A percentile compares a stretch with the other conserved stretches of the same genome.
phyloP scores from a whole-genome alignment of 2,329 filamentous ascomycete species.

The Venturia effusa region DNA sequence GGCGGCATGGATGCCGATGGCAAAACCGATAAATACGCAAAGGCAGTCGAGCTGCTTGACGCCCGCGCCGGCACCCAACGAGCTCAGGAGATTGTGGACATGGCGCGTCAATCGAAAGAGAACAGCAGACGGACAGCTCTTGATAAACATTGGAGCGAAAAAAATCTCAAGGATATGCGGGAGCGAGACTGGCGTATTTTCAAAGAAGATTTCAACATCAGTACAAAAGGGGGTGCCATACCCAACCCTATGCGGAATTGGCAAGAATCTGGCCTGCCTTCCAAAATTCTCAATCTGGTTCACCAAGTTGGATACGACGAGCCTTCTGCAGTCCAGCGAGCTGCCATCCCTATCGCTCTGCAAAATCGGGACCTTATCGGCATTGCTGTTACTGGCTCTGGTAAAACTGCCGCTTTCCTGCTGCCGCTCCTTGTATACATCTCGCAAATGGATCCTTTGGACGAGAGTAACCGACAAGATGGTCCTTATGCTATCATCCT shows the following conservation, averaged over 20 bases:
- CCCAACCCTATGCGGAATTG: conserved; percentile 96
- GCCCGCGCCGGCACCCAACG: conserved; percentile 63
- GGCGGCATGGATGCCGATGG: conserved; percentile 55
- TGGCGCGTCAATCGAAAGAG: conserved; percentile 68
- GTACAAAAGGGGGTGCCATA: conserved; percentile 81
- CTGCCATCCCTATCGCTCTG: conserved; percentile 88
- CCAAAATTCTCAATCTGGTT: conserved; percentile 68
- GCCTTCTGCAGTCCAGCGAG: conserved; percentile 82
- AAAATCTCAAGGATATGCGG: conserved; percentile 84
- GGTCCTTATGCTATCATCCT: conserved; percentile 96
- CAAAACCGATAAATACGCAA: conserved; percentile 46
- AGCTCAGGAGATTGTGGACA: conserved; percentile 71
- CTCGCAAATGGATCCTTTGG: conserved; percentile 72
- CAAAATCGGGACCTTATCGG: conserved; percentile 94
- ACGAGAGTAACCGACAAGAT: conserved; percentile 70
- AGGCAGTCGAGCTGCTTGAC: conserved; percentile 64
- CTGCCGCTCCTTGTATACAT: conserved; percentile 92
- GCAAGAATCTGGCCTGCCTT: conserved; percentile 73
- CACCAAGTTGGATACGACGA: conserved; percentile 81
- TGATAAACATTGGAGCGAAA: conserved; percentile 94
- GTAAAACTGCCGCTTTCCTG: conserved; percentile 94
- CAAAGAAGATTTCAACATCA: conserved; percentile 97
- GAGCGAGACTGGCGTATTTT: conserved; percentile 99
- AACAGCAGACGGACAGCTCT: conserved; percentile 61
- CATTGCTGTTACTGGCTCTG: conserved; percentile 94